These are phyloP conservation scores for Haematococcus lacustris DNA, from an alignment of 139 green algal genomes.

Conservation along the genomic window DNA sequence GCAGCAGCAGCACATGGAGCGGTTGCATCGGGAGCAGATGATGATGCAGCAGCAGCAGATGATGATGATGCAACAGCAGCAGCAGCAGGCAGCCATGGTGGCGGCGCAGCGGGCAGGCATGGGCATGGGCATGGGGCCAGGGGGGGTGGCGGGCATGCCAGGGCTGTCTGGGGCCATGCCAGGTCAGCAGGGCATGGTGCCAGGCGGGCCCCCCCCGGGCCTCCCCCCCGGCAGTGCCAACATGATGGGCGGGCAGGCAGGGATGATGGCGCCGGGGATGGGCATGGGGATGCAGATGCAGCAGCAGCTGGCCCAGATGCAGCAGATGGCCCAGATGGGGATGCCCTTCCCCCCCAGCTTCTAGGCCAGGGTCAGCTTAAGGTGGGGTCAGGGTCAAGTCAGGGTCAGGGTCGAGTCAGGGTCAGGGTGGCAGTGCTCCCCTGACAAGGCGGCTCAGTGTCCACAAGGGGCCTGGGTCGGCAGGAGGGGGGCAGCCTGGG, in stretches of 20 bases:
- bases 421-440: no score
- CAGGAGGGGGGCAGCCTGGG: no score
- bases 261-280: neutral
- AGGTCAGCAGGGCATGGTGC: neutral
- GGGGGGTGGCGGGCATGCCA: neutral
- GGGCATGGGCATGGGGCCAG: neutral
- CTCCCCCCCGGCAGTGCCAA: neutral
- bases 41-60: slow-evolving; percentile 5
- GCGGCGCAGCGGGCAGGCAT: neutral
- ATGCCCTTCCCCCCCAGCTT: slow-evolving; percentile 6
- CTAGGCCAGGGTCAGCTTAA: no score
- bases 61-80: neutral
- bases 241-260: neutral
- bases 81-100: neutral
- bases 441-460: no score
- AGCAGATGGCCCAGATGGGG: slow-evolving; percentile 6
- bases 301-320: neutral
- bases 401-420: no score
- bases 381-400: no score
- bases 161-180: neutral
- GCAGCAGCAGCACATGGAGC: slow-evolving; percentile 3
- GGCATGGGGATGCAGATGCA: neutral
- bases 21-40: slow-evolving; percentile 1
- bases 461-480: no score
- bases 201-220: neutral